These are phyloP conservation scores for Dendryphion nanum DNA, from an alignment of 2,329 filamentous ascomycete species.

Conservation along the genomic window DNA sequence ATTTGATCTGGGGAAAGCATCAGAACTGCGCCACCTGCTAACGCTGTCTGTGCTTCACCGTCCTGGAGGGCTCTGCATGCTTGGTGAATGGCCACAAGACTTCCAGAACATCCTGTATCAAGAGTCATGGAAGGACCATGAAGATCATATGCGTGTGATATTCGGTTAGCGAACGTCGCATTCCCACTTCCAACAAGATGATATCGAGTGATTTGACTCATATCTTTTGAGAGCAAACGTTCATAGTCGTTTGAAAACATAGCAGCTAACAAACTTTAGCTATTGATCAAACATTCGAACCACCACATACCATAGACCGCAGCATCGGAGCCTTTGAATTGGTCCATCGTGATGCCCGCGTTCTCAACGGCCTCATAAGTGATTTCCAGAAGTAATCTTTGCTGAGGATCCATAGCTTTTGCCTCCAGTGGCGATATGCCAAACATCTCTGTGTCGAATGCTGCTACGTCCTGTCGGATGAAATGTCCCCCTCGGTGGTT, in stretches of 20 bases:
- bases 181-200: slow-evolving; percentile 15
- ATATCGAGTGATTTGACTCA: slow-evolving; percentile 5
- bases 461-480: slow-evolving; percentile 11
- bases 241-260: too few relatives aligned
- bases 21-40: slow-evolving; percentile 39
- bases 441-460: slow-evolving; percentile 23
- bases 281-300: neutral
- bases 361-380: slow-evolving; percentile 14
- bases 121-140: slow-evolving; percentile 35
- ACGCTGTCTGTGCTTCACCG: slow-evolving; percentile 11
- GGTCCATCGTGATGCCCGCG: slow-evolving; percentile 10
- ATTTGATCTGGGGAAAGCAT: slow-evolving; percentile 17
- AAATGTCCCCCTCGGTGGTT: slow-evolving; percentile 9
- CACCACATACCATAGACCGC: slow-evolving; percentile 6
- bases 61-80: slow-evolving; percentile 1
- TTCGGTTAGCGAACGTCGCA: slow-evolving; percentile 29
- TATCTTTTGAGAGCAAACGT: neutral
- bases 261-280: neutral
- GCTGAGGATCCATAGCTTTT: slow-evolving; percentile 20
- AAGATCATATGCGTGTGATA: slow-evolving; percentile 31
- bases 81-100: neutral
- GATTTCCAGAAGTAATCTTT: slow-evolving; percentile 18
- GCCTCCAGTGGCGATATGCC: slow-evolving; percentile 14
- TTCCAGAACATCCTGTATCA: slow-evolving; percentile 21
- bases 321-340: slow-evolving; percentile 7